Percentiles rank a stretch among this genome's conserved stretches.
Conservation (phyloP, 306 rosid species). For the Senna siamea region DNA sequence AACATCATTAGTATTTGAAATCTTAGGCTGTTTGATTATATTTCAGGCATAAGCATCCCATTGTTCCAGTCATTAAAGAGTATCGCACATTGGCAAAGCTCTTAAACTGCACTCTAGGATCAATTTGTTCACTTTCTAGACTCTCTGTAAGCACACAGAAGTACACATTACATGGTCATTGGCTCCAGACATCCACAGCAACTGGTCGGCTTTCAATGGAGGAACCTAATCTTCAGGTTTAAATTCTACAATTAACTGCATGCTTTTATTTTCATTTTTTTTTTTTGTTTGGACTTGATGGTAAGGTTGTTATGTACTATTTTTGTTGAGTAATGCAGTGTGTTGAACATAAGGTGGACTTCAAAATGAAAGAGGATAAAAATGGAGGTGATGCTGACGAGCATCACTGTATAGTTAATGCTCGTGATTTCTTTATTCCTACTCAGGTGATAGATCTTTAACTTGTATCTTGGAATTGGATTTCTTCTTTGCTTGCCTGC, state of each 20-base stretch:
- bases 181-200: slow-evolving; percentile 98
- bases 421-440: slow-evolving; percentile 91
- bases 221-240: slow-evolving; percentile 98
- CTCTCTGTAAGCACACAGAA: slow-evolving; percentile 73
- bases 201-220: slow-evolving; percentile 99
- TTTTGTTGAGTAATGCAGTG: slow-evolving; percentile 61
- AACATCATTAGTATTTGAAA: background rate
- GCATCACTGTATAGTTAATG: slow-evolving; percentile 62
- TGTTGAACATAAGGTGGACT: slow-evolving; percentile 84
- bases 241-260: slow-evolving; percentile 31
- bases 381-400: slow-evolving; percentile 53
- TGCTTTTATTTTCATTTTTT: slow-evolving; percentile 23
- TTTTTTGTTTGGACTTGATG: background rate
- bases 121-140: slow-evolving; percentile 84
- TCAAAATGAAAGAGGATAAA: slow-evolving; percentile 62
- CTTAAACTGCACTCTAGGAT: slow-evolving; percentile 86
- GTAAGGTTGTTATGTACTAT: slow-evolving; percentile 18
- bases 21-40: slow-evolving; percentile 30
- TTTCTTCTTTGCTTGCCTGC: slow-evolving; percentile 27
- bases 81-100: slow-evolving; percentile 91
- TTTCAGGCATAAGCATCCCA: slow-evolving; percentile 95
- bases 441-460: slow-evolving; percentile 67
- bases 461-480: slow-evolving; percentile 23
- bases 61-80: slow-evolving; percentile 92
- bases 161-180: slow-evolving; percentile 89